Evolutionary conservation across 371 early-diverging fungal genomes (phyloP).

Genomic region (Mortierella sp.): DNA sequence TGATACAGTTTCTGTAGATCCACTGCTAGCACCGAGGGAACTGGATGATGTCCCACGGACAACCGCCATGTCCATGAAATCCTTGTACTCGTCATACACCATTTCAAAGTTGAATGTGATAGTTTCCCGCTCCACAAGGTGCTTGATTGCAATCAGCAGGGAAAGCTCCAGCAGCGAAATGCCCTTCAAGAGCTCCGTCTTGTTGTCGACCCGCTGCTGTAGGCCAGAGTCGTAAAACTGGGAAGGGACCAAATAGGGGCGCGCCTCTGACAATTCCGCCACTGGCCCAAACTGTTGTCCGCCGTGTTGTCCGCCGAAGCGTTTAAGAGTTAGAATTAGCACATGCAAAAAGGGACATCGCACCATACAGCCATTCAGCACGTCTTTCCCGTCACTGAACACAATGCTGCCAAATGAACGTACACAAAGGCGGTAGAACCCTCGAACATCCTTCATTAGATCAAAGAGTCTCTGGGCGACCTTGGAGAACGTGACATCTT

Average conservation of each 20-base stretch:
- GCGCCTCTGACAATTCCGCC: slow-evolving; percentile 50
- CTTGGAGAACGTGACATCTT: slow-evolving; percentile 58
- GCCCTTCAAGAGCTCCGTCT: slow-evolving; percentile 73
- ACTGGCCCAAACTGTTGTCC: slow-evolving; percentile 72
- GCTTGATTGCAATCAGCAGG: slow-evolving; percentile 83
- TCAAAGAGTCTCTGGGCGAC: slow-evolving; percentile 69
- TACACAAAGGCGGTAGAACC: slow-evolving; percentile 72
- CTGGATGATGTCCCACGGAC: slow-evolving; percentile 53
- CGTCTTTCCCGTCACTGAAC: too few relatives aligned
- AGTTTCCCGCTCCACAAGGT: slow-evolving; percentile 71
- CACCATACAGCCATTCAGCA: too few relatives aligned
- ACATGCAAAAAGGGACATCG: neutral
- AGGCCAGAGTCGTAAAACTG: slow-evolving; percentile 61
- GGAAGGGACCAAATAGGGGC: slow-evolving; percentile 58
- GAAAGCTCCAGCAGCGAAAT: slow-evolving; percentile 85
- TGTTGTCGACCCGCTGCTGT: slow-evolving; percentile 65
- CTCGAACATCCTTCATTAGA: slow-evolving; percentile 67
- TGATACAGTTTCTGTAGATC: slow-evolving; percentile 61
- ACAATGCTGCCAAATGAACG: too few relatives aligned
- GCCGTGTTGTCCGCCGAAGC: too few relatives aligned
- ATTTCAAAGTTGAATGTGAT: slow-evolving; percentile 92
- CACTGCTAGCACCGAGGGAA: slow-evolving; percentile 24
- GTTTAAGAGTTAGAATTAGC: slow-evolving; percentile 5
- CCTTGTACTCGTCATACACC: slow-evolving; percentile 91
- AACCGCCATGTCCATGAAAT: slow-evolving; percentile 73